Evolutionary conservation across 2,329 filamentous ascomycete species (phyloP), one percentile per base, ranked within the genome.

Genomic region (Ceratocystiopsis minuta): DNA sequence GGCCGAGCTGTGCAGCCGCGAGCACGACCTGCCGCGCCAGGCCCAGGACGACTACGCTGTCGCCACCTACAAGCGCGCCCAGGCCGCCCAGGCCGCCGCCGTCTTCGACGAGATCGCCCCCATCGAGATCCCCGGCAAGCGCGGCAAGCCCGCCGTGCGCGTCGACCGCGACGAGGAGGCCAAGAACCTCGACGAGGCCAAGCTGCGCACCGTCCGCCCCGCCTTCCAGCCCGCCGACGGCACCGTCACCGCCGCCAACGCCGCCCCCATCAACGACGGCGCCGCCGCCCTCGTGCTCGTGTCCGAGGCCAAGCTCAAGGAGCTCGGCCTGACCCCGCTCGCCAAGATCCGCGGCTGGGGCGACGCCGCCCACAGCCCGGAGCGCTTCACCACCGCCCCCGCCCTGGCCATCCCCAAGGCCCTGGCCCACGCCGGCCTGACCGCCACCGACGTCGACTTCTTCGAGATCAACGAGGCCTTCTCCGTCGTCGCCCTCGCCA

Each of bases 391-490:
- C 51, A 90, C 86, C 39, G 81, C 90, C 10, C 90, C 90, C 11
- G 75, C 90, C 16, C 74, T 96, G 43, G 90, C 90, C 50, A 92
- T 98, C 54, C 90, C 90, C 59, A 98, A 96, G 71, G 90, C 90
- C 45, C 75, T 98, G 56, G 86, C 88, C 71, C 88, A 98, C 64
- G 90, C 90, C 47, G 82, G 83, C 48, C 65, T 98, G 48, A 72
- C 75, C 44, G 71, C 78, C 52, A 75, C 79, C 49, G 70, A 83
- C 45, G 71, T 98, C 45, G 88, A 96, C 55, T 90, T 77, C 53
- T 98, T 90, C 61, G 90, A 98, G 70, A 95, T 98, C 70, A 98
- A 98, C 69, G 90, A 98, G 70, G 90, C 90, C 36, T 98, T 98
- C 70, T 90, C 83, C 48, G 90, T 94, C 39, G 90, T 98, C 49